Base-by-base conservation (phyloP, 495 filamentous ascomycete genomes). In the Penicillium angulare region DNA sequence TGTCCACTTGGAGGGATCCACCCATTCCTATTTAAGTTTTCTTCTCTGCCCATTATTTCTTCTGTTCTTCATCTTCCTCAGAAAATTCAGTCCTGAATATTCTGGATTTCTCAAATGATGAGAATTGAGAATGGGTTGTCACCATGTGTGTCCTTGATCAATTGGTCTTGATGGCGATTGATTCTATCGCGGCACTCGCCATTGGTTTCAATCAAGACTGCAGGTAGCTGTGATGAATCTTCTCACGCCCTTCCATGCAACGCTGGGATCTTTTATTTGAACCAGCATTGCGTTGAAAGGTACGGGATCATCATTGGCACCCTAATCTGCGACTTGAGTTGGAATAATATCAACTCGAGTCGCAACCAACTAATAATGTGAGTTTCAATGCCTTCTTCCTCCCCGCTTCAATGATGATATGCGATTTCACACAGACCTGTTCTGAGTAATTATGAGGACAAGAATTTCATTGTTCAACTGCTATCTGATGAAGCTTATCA, bases 361-460 rank as follows among this genome's bases (percentile, higher is more conserved):
- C 27, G 27, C 39, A 42, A n/a, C 2, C 23, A 3, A 27, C n/a
- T 20, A 24, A 31, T 9, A 31, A 31, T 12, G 41, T 44, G 16
- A 29, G 41, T 44, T 10, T 21, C 33, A 7, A 35, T 20, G 16
- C 18, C 36, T 42, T 16, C 20, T 43, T 36, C 17, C 47, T 20
- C 33, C 36, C 38, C 38, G 32, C 60, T 68, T 51, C 52, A 45
- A 74, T 79, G 76, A 79, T 78, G 77, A 80, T 65, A 67, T 64
- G 73, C 49, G 49, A 69, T 71, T 77, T 74, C 69, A 73, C 75
- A 80, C 77, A 80, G 73, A 79, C 75, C 75, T 80, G 76, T 79
- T 80, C 77, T 71, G 73, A 79, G 72, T 49, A 46, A 55, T 55
- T 40, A 59, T 78, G 75, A 68, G 68, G 74, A 78, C 61, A 64